These are phyloP conservation scores for Heterobasidion parviporum DNA, from an alignment of 1,284 basidiomycete species.

Conservation along the genomic window DNA sequence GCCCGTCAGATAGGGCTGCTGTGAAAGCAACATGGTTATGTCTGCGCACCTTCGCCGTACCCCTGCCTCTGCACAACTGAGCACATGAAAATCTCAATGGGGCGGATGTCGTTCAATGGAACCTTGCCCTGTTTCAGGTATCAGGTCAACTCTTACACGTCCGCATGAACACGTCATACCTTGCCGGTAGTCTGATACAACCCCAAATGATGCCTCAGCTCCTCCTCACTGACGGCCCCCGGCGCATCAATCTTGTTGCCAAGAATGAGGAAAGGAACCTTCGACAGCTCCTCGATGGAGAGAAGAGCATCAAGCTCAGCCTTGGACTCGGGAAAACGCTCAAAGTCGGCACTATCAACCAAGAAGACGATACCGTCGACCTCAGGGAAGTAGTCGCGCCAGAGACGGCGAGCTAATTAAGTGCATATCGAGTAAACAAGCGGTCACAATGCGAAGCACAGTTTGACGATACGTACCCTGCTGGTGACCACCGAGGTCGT, in stretches of 20 bases:
- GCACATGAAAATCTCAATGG: constrained; percentile 99
- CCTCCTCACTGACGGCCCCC: constrained; percentile 96
- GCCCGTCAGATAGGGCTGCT: neutral
- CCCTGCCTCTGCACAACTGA: constrained; percentile 99
- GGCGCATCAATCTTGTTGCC: constrained; percentile 99
- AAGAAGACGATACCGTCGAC: constrained; percentile 99
- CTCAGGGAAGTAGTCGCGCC: constrained; percentile 99
- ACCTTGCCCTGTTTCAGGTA: constrained; percentile 75
- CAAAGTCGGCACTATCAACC: constrained; percentile 94
- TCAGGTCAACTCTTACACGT: neutral
- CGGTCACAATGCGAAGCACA: neutral
- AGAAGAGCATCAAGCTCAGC: constrained; percentile 95
- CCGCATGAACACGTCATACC: constrained; percentile 35
- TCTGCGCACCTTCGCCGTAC: constrained; percentile 83
- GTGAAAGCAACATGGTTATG: neutral
- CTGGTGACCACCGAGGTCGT: constrained; percentile 96
- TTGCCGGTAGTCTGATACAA: constrained; percentile 99
- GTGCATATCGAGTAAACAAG: neutral
- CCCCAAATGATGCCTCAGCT: constrained; percentile 91
- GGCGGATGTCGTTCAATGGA: constrained; percentile 92
- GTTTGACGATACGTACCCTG: constrained; percentile 56
- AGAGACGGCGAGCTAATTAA: constrained; percentile 83
- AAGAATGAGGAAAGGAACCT: constrained; percentile 97
- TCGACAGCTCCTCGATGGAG: constrained; percentile 88
- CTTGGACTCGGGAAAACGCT: constrained; percentile 94